Percentiles rank a stretch among this genome's conserved stretches.
These are phyloP conservation scores for Eimeria necatrix DNA, from an alignment of 169 alveolate species.

Conservation along the genomic window DNA sequence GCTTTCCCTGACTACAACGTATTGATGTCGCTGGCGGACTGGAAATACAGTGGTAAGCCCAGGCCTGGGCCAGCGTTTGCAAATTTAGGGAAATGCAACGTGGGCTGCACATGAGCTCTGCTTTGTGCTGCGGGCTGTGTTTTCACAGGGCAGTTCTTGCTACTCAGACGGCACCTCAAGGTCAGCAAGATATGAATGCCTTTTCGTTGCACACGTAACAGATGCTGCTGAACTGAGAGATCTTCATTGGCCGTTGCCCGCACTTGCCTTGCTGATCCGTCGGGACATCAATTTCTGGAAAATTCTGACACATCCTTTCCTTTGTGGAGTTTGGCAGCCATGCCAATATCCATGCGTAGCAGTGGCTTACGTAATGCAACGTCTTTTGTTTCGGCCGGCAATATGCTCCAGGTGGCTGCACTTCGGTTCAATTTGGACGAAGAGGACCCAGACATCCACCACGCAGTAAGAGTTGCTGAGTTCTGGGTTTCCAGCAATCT, in stretches of 20 bases:
- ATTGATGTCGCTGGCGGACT: slow-evolving; percentile 75
- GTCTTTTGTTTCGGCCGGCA: no score
- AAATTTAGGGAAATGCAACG: neutral
- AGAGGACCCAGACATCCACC: slow-evolving; percentile 13
- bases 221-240: neutral
- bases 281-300: neutral
- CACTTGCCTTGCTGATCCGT: neutral
- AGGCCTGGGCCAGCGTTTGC: neutral
- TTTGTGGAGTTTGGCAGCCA: no score
- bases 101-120: neutral
- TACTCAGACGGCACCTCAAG: neutral
- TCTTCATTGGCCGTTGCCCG: neutral
- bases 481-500: neutral
- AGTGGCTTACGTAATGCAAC: no score
- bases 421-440: slow-evolving; percentile 27
- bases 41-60: slow-evolving; percentile 71
- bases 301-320: no score
- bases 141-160: slow-evolving; percentile 34
- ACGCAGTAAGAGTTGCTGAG: neutral
- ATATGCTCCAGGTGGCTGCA: neutral
- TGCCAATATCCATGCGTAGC: no score
- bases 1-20: slow-evolving; percentile 26
- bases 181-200: neutral
- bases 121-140: neutral
- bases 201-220: neutral